Base-by-base conservation (phyloP, 805 yeast species). In the Candida coquimbonensis region DNA sequence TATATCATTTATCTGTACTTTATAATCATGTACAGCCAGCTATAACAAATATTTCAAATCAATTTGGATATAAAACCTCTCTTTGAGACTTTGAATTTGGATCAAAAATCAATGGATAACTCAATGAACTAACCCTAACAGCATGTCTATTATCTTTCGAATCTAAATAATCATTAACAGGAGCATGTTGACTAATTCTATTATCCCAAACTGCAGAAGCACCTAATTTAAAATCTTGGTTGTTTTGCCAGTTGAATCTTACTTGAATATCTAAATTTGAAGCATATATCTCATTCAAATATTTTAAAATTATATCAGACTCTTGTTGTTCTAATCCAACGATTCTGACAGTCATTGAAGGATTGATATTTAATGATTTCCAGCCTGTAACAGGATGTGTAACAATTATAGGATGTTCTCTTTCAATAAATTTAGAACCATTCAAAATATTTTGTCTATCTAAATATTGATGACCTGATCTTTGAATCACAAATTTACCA, bases 321-420 rank as follows among this genome's bases (percentile, higher is more conserved):
- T 77, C 82, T 43, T 61, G 73, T 24, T 72, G 70, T 42, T 71
- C 69, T 36, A 77, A 65, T 4, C 79, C 81, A 14, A 72, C 68
- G 47, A 77, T 77, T 49, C 74, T 65, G 32, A 54, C 62, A 12
- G 78, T 73, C 68, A 68, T 68, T 8, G 65, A 59, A 44, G 77
- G 67, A 61, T 75, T 76, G 38, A 75, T 77, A 49, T 66, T 77
- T 51, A 78, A 61, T 2, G 78, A 63, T 61, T 78, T 79, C 81
- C 80, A 74, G 26, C 81, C 81, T 38, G 83, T 79, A 9, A 72
- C 80, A 9, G 84, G 83, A 53, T 80, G 78, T 29, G 82, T 77
- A 60, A 81, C 70, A 38, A 79, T 69, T 24, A 79, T 50, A 1
- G 82, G 82, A 58, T 79, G 83, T 45, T 68, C 75, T 53, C 79